phyloP scores from a whole-genome alignment of 768 basidiomycete genomes.

The Leccinum variicolor region DNA sequence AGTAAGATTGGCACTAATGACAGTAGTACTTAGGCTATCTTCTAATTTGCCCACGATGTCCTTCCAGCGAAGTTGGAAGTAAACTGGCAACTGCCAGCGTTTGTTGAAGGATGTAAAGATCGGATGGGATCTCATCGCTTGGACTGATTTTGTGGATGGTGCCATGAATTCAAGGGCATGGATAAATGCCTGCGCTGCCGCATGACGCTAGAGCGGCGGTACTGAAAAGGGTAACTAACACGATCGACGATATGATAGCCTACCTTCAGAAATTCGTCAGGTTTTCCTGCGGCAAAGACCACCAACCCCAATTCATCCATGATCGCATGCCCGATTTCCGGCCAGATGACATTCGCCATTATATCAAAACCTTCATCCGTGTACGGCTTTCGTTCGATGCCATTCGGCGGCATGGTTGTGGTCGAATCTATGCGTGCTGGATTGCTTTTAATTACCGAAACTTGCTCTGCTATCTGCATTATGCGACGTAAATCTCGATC shows the following conservation, averaged over 20 bases:
- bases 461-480: slow-evolving; percentile 73
- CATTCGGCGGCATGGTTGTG: background rate
- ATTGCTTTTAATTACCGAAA: slow-evolving; percentile 45
- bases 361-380: slow-evolving; percentile 63
- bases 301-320: slow-evolving; percentile 79
- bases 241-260: slow-evolving; percentile 13
- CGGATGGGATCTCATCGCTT: slow-evolving; percentile 69
- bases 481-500: slow-evolving; percentile 70
- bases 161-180: slow-evolving; percentile 78
- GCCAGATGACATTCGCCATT: slow-evolving; percentile 86
- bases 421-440: slow-evolving; percentile 21
- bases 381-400: slow-evolving; percentile 3
- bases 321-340: slow-evolving; percentile 74
- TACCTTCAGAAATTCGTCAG: slow-evolving; percentile 87
- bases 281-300: slow-evolving; percentile 90
- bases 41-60: slow-evolving; percentile 83
- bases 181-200: slow-evolving; percentile 79
- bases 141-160: slow-evolving; percentile 67
- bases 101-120: slow-evolving; percentile 70
- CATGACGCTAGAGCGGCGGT: slow-evolving; percentile 61
- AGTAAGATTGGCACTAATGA: slow-evolving; percentile 36
- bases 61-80: slow-evolving; percentile 97
- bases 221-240: background rate
- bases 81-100: slow-evolving; percentile 95
- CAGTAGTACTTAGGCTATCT: slow-evolving; percentile 48